phyloP scores from a whole-genome alignment of 345 rosid genomes.

The Eucalyptus leucophloia region DNA sequence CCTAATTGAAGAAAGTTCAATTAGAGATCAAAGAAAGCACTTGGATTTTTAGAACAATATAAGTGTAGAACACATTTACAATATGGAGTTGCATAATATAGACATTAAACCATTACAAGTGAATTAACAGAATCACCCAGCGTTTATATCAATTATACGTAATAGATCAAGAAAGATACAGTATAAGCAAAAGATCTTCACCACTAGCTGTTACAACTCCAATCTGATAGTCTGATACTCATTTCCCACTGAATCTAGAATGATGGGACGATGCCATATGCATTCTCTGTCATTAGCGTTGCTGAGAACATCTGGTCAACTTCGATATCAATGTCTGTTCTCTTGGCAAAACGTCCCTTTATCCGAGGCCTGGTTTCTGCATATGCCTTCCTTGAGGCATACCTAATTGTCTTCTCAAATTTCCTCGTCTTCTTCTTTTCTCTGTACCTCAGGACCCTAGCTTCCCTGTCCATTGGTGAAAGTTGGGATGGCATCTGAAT shows the following conservation, averaged over 20 bases:
- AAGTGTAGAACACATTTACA: not conserved
- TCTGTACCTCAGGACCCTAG: constrained; percentile 85
- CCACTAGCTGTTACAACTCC: not conserved
- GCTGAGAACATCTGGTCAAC: constrained; percentile 58
- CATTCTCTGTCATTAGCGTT: constrained; percentile 29
- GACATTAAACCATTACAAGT: not conserved
- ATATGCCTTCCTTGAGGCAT: constrained; percentile 95
- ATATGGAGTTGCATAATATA: not conserved
- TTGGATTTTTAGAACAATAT: not conserved
- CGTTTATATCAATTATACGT: not conserved
- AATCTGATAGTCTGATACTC: not conserved
- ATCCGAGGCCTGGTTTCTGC: constrained; percentile 92
- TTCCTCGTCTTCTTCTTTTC: constrained; percentile 89
- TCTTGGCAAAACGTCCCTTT: constrained; percentile 89
- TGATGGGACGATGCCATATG: constrained; percentile 73
- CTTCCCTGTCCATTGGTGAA: constrained; percentile 75
- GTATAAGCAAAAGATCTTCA: not conserved
- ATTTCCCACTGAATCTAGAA: constrained; percentile 7
- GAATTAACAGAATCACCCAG: not conserved
- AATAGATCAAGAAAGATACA: constrained; percentile 1
- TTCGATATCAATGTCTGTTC: constrained; percentile 46
- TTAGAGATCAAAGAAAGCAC: not conserved
- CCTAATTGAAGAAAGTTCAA: not conserved
- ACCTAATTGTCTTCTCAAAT: constrained; percentile 91
- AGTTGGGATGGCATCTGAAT: constrained; percentile 53